Percentiles rank a stretch among this genome's conserved stretches.
Evolutionary conservation across 257 asterid species (phyloP).

Genomic region (Capsicum baccatum): DNA sequence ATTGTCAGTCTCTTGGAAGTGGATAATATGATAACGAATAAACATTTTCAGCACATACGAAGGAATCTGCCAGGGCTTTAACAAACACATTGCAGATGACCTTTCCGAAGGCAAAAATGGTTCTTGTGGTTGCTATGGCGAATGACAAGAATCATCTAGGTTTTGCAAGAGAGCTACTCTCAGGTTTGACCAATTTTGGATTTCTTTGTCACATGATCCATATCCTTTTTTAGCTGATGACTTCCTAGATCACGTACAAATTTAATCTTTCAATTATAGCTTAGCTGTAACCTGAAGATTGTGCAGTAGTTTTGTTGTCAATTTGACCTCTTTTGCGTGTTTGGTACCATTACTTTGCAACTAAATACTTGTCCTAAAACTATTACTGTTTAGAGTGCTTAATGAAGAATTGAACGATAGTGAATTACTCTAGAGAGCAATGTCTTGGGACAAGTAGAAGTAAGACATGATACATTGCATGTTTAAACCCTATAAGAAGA

Average conservation of each 20-base stretch:
- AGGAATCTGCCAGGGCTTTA: conserved; percentile 89
- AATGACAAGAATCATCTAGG: conserved; percentile 89
- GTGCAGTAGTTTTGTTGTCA: not conserved
- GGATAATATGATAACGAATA: conserved; percentile 12
- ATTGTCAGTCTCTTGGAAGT: not conserved
- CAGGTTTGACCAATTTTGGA: conserved; percentile 57
- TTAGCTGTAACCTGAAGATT: not conserved
- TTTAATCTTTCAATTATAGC: not conserved
- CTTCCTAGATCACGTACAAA: not conserved
- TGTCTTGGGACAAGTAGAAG: not conserved
- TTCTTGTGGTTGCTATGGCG: conserved; percentile 91
- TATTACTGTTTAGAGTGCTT: not conserved
- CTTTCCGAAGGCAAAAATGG: conserved; percentile 29
- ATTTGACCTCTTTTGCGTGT: not conserved
- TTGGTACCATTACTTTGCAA: not conserved
- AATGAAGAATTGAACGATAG: not conserved
- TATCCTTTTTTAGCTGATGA: not conserved
- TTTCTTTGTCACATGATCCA: not conserved
- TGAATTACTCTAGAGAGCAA: not conserved
- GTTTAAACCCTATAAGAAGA: not conserved
- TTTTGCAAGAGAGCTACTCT: conserved; percentile 73
- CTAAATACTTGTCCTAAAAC: not conserved
- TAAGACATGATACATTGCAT: not conserved
- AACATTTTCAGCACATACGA: conserved; percentile 83
- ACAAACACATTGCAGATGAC: conserved; percentile 59